A percentile compares a stretch with the other conserved stretches of the same genome.
Evolutionary conservation across 306 rosid genomes (phyloP).

Genomic region (Trichosanthes cucumerina): DNA sequence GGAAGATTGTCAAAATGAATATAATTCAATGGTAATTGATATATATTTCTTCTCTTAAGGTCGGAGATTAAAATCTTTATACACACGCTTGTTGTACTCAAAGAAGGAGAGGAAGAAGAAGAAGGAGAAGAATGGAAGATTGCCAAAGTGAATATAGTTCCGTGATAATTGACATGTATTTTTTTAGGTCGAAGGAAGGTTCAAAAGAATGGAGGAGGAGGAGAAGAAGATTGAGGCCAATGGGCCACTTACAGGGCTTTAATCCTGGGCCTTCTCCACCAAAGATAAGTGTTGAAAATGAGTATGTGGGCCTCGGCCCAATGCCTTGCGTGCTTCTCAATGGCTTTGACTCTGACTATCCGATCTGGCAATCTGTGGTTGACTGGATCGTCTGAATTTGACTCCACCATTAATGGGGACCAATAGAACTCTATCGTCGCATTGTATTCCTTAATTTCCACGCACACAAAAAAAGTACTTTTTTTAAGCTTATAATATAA

Average conservation of each 20-base stretch:
- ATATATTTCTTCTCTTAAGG: no score
- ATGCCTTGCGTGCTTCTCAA: conserved; percentile 61
- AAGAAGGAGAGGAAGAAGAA: no score
- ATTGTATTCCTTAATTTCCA: conserved; percentile 51
- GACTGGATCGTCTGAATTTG: conserved; percentile 73
- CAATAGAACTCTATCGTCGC: conserved; percentile 69
- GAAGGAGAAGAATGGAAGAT: no score
- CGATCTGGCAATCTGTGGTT: conserved; percentile 57
- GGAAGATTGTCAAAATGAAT: no score
- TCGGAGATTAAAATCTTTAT: no score
- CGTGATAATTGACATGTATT: no score
- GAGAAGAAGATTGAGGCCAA: neutral
- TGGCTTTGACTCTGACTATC: conserved; percentile 52
- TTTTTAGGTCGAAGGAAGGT: no score
- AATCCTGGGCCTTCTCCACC: conserved; percentile 77
- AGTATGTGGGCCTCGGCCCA: conserved; percentile 65
- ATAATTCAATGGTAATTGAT: no score
- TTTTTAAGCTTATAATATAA: neutral
- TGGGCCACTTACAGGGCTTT: conserved; percentile 15
- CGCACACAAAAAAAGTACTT: neutral
- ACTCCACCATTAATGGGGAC: conserved; percentile 80
- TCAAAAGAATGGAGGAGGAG: no score
- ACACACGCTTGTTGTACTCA: no score
- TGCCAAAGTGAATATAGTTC: no score
- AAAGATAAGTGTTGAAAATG: conserved; percentile 60